Conservation (phyloP, 2,329 filamentous ascomycete species). For the Verticillium isaacii region DNA sequence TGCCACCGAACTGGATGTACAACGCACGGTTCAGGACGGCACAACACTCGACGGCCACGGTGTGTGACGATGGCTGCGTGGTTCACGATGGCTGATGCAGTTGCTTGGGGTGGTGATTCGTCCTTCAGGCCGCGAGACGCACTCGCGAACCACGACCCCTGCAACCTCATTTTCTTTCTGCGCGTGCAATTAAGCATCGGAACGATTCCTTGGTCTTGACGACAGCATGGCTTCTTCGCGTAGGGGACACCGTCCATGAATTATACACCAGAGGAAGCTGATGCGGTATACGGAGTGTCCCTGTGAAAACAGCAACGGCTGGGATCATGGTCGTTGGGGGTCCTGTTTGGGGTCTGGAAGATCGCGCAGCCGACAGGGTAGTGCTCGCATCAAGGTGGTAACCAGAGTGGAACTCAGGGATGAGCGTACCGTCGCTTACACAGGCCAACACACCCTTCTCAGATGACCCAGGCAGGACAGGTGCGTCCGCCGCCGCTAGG, state of each 20-base stretch:
- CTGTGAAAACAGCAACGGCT: too few relatives aligned
- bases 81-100: not conserved
- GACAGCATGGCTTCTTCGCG: not conserved
- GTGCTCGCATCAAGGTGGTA: not conserved
- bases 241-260: not conserved
- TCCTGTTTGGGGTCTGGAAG: not conserved
- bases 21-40: not conserved
- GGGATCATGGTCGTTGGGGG: too few relatives aligned
- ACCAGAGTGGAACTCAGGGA: not conserved
- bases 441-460: not conserved
- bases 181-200: too few relatives aligned
- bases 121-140: not conserved
- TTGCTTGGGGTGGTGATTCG: not conserved
- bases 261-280: too few relatives aligned
- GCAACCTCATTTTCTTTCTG: not conserved
- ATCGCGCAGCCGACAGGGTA: not conserved
- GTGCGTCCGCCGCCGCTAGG: too few relatives aligned
- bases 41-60: not conserved
- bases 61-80: not conserved
- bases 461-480: not conserved
- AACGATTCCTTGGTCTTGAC: too few relatives aligned
- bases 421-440: not conserved
- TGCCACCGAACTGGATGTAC: not conserved
- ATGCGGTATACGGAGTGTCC: too few relatives aligned
- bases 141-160: not conserved